These are phyloP conservation scores for Beta lomatogona DNA, from an alignment of 179 eudicot species.

Conservation along the genomic window DNA sequence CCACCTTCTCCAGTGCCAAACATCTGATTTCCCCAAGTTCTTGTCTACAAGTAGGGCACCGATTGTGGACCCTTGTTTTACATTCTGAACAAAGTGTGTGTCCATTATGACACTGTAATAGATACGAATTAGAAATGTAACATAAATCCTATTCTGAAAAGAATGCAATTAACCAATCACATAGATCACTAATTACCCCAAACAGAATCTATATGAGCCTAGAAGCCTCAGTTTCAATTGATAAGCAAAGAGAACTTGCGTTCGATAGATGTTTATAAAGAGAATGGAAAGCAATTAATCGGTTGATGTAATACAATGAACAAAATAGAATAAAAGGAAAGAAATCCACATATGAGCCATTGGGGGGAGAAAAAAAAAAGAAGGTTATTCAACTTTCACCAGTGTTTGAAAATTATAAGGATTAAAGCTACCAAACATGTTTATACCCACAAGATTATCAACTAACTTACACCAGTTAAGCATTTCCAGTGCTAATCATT, in stretches of 20 bases:
- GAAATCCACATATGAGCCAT: neutral
- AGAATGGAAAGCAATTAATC: neutral
- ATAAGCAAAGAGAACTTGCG: neutral
- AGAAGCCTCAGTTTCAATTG: neutral
- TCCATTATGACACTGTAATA: slow-evolving; percentile 48
- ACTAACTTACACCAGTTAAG: neutral
- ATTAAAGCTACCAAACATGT: neutral
- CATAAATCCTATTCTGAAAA: slow-evolving; percentile 2
- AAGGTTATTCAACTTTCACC: neutral
- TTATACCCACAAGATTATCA: neutral
- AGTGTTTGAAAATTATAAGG: neutral
- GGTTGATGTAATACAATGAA: neutral
- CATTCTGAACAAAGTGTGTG: slow-evolving; percentile 54
- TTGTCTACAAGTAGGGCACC: slow-evolving; percentile 55
- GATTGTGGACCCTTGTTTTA: slow-evolving; percentile 47
- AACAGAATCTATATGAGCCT: neutral
- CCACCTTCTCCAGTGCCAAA: slow-evolving; percentile 49
- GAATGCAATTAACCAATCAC: neutral
- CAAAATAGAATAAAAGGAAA: neutral
- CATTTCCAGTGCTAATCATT: neutral
- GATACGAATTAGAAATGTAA: neutral
- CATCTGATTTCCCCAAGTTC: slow-evolving; percentile 54
- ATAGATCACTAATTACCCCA: neutral
- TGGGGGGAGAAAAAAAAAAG: neutral
- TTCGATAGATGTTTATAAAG: neutral